Evolutionary conservation across 768 basidiomycete genomes (phyloP).

Genomic region (Daedaleopsis sinensis): DNA sequence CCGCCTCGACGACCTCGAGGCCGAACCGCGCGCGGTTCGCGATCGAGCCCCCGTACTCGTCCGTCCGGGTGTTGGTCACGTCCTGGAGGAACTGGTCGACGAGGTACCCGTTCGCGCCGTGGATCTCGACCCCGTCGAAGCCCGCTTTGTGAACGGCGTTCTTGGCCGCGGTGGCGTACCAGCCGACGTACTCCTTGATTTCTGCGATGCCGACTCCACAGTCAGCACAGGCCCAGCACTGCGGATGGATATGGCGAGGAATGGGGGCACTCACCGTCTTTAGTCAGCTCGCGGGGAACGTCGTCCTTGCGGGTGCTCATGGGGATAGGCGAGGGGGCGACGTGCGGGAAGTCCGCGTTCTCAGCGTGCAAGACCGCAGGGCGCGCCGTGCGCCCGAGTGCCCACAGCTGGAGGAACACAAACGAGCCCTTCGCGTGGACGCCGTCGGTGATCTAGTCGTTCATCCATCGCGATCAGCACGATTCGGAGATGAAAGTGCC

Average conservation of each 20-base stretch:
- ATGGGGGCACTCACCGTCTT: constrained; percentile 12
- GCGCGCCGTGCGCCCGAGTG: constrained; percentile 49
- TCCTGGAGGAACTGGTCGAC: constrained; percentile 46
- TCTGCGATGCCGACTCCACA: too few species aligned
- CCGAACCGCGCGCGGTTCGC: constrained; percentile 50
- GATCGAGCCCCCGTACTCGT: constrained; percentile 51
- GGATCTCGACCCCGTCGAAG: constrained; percentile 50
- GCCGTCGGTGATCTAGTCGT: constrained; percentile 49
- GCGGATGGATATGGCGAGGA: background rate
- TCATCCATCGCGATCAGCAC: too few species aligned
- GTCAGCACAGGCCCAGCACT: too few species aligned
- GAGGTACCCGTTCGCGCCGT: constrained; percentile 37
- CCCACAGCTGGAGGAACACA: constrained; percentile 62
- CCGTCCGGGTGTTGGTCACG: constrained; percentile 43
- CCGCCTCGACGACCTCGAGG: constrained; percentile 44
- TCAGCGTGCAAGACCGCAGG: constrained; percentile 40
- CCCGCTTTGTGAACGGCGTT: constrained; percentile 40
- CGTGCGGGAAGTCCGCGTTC: constrained; percentile 34
- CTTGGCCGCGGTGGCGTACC: constrained; percentile 26
- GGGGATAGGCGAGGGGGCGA: constrained; percentile 37
- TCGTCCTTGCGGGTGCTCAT: constrained; percentile 8
- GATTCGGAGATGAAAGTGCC: background rate
- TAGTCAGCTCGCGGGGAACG: constrained; percentile 29
- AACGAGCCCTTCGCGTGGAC: constrained; percentile 57
- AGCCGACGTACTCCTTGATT: constrained; percentile 41